Evolutionary conservation across 164 flowering plant genomes (phyloP), one percentile per base, ranked within the genome.

Genomic region (Vitis riparia): DNA sequence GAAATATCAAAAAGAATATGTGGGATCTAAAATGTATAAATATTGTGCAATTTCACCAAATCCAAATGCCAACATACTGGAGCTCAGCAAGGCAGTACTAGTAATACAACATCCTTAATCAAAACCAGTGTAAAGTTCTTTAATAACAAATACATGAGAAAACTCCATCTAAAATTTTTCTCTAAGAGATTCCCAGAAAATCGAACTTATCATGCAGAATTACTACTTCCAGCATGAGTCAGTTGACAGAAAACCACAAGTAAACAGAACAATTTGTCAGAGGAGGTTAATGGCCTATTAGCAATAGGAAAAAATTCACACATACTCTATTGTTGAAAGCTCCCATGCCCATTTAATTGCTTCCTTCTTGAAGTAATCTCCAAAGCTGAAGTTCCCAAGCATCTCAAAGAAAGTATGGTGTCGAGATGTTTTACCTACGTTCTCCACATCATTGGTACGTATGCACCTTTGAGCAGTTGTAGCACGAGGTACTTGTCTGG

Each of bases 281-380:
- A 10, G 13, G 23, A 67, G 32, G 11, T 44, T 14, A 47, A 44
- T 67, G 50, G 59, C 53, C 52, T 14, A 67, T 62, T 1, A 67
- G 16, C 48, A 51, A 52, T 57, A 27, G 44, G 44, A 37, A 37
- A 57, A 9, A 69, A 11, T n/a, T 69, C 47, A 78, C 65, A 30
- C 96, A 70, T 88, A 92, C 97, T 91, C 96, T 59, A 73, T 59
- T n/a, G 92, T 92, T 62, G 96, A 75, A 69, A 92, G 95, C 78
- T 95, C 98, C 99, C 99, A 95, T 52, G 99, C 97, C 99, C 99
- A 95, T 56, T 69, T 80, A 52, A 95, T 92, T 72, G 99, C 98
- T 49, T 95, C 94, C 67, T 79, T 91, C 85, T 95, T 95, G 84
- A 95, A 95, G 85, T 95, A 92, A 85, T 95, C 99, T 51, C 99